Base-by-base conservation (phyloP, 495 filamentous ascomycete genomes). In the Talaromyces thailandensis region DNA sequence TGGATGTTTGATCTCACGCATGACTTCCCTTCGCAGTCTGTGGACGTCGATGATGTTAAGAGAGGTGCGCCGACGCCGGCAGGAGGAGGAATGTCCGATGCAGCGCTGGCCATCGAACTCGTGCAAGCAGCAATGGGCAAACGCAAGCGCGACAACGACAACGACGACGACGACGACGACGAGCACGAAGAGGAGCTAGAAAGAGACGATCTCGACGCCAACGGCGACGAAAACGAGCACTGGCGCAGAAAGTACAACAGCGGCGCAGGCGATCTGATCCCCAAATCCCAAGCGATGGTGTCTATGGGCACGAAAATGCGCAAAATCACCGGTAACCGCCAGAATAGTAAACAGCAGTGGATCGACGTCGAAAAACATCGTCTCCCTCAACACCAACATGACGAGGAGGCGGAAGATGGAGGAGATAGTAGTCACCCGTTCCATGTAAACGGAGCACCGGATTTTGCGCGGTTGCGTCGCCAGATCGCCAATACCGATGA, bases 1-100 rank as follows among this genome's bases (percentile, higher is more conserved):
- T 96, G 88, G 82, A 98, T 98, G 93, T 84, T 98, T 63, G 91
- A 98, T 71, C 69, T 96, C 5, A 82, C 81, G 6, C 81, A 82
- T 60, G 88, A 98, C 68, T 78, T 96, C 57, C 81, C 80, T 0
- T 67, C 75, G 23, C 51, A 55, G 9, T 28, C 51, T 55, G 51
- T 23, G 21, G 43, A 48, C 21, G 43, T 21, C 4, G 43, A 48
- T 21, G 43, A 48, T 48, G 11, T 48, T 12, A 48, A 21, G 43
- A 48, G 43, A 9, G 43, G 3, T 48, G 16, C 43, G 6, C 7
- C 40, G 9, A 16, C 35, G 35, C 6, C 32, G 35, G 14, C 35
- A 14, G 35, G 35, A 16, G 35, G 35, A 16, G 35, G 35, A 40
- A 40, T n/a, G 14, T 40, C 35, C 14, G 35, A 40, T 40, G 35